phyloP scores from a whole-genome alignment of 257 asterid genomes.

The Solanum neorickii region DNA sequence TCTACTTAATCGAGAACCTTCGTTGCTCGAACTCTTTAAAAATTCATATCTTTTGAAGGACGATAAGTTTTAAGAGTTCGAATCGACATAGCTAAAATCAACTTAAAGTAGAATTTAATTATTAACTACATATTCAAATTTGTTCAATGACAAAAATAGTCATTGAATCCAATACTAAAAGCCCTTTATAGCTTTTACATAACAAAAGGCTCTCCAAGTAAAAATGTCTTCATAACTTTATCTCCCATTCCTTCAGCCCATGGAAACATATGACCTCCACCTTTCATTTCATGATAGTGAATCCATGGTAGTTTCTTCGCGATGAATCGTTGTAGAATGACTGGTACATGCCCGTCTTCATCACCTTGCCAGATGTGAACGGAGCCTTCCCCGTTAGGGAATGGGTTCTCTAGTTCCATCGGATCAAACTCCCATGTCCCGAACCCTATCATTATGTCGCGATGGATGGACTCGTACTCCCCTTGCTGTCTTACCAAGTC shows the following conservation, averaged over 20 bases:
- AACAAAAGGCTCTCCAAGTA: constrained; percentile 21
- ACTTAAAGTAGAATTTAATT: not conserved
- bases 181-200: not conserved
- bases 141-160: not conserved
- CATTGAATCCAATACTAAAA: not conserved
- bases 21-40: not conserved
- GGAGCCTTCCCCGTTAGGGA: constrained; percentile 38
- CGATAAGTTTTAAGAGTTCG: not conserved
- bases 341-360: constrained; percentile 56
- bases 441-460: constrained; percentile 58
- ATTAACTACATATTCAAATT: not conserved
- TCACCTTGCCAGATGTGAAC: constrained; percentile 93
- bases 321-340: constrained; percentile 46
- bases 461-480: constrained; percentile 50
- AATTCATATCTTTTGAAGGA: not conserved
- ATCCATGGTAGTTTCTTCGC: constrained; percentile 64
- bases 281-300: constrained; percentile 67
- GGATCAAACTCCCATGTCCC: constrained; percentile 91
- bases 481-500: constrained; percentile 53
- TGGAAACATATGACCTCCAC: constrained; percentile 69
- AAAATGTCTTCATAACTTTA: constrained; percentile 37
- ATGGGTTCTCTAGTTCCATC: constrained; percentile 47
- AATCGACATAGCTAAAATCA: not conserved
- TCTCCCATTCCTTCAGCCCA: constrained; percentile 51
- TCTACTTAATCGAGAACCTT: not conserved